phyloP scores from a whole-genome alignment of 2,329 filamentous ascomycete species.

The Sphaerulina populicola region DNA sequence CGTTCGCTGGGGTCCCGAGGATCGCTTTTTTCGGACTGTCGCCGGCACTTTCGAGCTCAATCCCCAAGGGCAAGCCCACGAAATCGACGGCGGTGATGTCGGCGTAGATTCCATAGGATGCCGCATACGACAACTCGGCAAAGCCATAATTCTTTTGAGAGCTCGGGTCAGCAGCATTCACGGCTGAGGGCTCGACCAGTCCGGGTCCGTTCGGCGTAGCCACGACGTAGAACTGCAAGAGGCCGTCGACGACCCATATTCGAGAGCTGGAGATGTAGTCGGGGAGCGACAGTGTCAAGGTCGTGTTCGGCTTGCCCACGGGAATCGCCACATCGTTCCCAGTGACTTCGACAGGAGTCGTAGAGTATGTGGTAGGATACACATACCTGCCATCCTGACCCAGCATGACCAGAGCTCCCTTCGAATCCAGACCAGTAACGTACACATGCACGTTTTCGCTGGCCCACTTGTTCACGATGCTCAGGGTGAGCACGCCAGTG shows the following conservation, averaged over 20 bases:
- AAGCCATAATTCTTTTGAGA: slow-evolving; percentile 39
- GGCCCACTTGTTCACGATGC: slow-evolving; percentile 39
- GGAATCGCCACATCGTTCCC: slow-evolving; percentile 37
- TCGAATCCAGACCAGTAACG: slow-evolving; percentile 38
- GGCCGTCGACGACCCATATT: slow-evolving; percentile 41
- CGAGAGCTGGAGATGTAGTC: slow-evolving; percentile 38
- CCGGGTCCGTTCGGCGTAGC: slow-evolving; percentile 28
- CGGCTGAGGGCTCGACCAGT: slow-evolving; percentile 45
- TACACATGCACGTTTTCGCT: slow-evolving; percentile 37
- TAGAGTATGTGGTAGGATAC: slow-evolving; percentile 37
- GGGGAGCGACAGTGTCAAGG: slow-evolving; percentile 36
- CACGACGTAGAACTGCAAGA: slow-evolving; percentile 40
- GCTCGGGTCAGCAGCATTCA: slow-evolving; percentile 35
- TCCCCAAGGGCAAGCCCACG: slow-evolving; percentile 42
- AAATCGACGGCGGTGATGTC: slow-evolving; percentile 34
- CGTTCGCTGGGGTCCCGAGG: slow-evolving; percentile 54
- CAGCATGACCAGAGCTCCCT: slow-evolving; percentile 39
- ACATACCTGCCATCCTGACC: slow-evolving; percentile 34
- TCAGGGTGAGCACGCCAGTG: slow-evolving; percentile 13
- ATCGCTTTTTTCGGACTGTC: slow-evolving; percentile 36
- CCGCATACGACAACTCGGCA: slow-evolving; percentile 41
- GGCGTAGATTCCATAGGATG: slow-evolving; percentile 38
- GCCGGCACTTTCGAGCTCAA: slow-evolving; percentile 44
- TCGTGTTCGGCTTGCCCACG: slow-evolving; percentile 32
- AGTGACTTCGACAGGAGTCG: slow-evolving; percentile 32